phyloP scores from a whole-genome alignment of 2,329 filamentous ascomycete species.

The Fusarium mangiferae region DNA sequence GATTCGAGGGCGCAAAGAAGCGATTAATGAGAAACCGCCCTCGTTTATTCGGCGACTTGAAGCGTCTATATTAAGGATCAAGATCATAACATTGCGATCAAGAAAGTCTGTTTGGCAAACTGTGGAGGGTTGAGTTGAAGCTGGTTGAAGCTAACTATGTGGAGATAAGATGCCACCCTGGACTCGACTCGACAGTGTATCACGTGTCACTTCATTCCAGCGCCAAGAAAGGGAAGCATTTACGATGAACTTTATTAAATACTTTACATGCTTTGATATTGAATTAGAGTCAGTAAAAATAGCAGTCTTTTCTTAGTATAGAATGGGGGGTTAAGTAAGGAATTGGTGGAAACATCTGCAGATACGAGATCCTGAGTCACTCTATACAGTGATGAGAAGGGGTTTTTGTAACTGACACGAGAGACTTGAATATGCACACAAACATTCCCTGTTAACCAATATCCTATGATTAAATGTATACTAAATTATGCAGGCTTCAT shows the following conservation, averaged over 20 bases:
- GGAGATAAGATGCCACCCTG: conserved; percentile 44
- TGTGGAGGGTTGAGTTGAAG: neutral
- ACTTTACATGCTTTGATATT: neutral
- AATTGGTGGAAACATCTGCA: neutral
- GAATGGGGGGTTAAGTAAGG: neutral
- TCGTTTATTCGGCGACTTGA: conserved; percentile 9
- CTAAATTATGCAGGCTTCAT: neutral
- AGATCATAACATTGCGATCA: conserved; percentile 34
- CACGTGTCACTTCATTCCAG: conserved; percentile 33
- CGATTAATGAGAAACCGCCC: neutral
- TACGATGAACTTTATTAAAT: neutral
- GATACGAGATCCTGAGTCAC: neutral
- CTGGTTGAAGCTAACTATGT: conserved; percentile 8
- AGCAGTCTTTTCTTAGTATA: neutral
- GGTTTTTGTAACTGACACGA: too few species aligned
- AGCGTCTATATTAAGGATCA: conserved; percentile 15
- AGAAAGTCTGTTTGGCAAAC: neutral
- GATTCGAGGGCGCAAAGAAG: neutral
- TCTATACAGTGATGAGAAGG: accelerated
- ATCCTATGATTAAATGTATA: neutral
- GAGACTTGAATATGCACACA: too few species aligned
- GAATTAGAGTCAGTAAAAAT: neutral
- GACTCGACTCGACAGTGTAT: conserved; percentile 21
- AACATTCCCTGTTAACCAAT: neutral
- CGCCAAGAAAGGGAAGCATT: neutral